Conservation (phyloP, 768 basidiomycete genomes). For the Rhodosporidiobolus odoratus region DNA sequence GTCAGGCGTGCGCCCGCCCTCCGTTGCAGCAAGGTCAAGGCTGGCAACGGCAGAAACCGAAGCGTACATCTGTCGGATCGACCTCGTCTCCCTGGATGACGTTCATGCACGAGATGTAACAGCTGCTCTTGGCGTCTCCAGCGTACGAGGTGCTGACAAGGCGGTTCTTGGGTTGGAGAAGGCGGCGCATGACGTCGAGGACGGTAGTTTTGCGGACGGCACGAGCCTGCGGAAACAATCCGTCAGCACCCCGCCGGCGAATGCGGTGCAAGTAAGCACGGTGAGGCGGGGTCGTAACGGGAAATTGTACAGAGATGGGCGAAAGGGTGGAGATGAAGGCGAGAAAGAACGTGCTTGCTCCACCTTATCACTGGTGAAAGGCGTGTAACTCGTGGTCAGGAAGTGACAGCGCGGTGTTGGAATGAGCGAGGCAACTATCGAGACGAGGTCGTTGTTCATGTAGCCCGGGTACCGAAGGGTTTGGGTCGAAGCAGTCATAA, state of each 20-base stretch:
- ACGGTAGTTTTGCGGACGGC: conserved; percentile 93
- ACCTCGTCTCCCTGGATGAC: conserved; percentile 94
- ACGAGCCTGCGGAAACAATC: conserved; percentile 64
- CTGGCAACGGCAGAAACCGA: too few relatives aligned
- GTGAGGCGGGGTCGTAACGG: too few relatives aligned
- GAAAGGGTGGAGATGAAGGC: conserved; percentile 4
- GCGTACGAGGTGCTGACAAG: conserved; percentile 93
- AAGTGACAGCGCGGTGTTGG: conserved; percentile 97
- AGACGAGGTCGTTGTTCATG: conserved; percentile 99
- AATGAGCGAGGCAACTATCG: conserved; percentile 91
- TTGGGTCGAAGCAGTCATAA: conserved; percentile 95
- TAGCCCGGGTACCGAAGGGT: conserved; percentile 95
- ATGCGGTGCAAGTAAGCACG: not conserved
- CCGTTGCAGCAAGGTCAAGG: too few relatives aligned
- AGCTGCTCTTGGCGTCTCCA: conserved; percentile 61
- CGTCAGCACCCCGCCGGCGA: not conserved
- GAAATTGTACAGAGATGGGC: not conserved
- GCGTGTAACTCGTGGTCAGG: conserved; percentile 97
- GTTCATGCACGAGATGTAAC: conserved; percentile 95
- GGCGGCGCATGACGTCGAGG: conserved; percentile 93
- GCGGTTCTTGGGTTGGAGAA: conserved; percentile 95
- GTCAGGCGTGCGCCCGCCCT: too few relatives aligned
- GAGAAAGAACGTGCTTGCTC: conserved; percentile 63
- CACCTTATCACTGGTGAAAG: conserved; percentile 93
- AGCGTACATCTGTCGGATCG: conserved; percentile 85